Conservation (phyloP, 2,329 filamentous ascomycete genomes). For the Emericellopsis cladophorae region DNA sequence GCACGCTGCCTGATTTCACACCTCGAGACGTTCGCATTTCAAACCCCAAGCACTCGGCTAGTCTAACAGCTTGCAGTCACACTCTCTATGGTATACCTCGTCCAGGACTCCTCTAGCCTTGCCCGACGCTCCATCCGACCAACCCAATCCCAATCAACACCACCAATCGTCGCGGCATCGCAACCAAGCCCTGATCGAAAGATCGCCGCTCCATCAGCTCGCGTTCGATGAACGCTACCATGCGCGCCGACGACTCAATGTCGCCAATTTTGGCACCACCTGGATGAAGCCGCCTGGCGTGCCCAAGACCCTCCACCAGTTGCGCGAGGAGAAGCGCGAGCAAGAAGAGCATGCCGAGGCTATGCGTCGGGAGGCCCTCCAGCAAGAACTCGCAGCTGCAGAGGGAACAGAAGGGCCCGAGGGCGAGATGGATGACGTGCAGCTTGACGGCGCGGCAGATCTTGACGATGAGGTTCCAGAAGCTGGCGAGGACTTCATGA, state of each 20-base stretch:
- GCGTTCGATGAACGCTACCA: constrained; percentile 66
- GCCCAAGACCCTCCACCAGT: constrained; percentile 77
- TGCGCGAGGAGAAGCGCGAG: constrained; percentile 81
- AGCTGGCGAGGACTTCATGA: constrained; percentile 40
- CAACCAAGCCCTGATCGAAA: constrained; percentile 32
- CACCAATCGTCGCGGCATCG: constrained; percentile 20
- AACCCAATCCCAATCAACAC: constrained; percentile 12
- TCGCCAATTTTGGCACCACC: constrained; percentile 73
- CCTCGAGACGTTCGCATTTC: constrained; percentile 51
- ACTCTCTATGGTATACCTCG: constrained; percentile 62
- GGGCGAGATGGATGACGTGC: constrained; percentile 38
- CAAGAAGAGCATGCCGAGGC: constrained; percentile 73
- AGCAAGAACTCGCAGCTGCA: constrained; percentile 62
- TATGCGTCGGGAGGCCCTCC: constrained; percentile 55
- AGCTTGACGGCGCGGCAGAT: constrained; percentile 44
- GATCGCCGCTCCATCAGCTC: constrained; percentile 55
- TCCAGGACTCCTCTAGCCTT: constrained; percentile 35
- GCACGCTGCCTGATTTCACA: constrained; percentile 51
- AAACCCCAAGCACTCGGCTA: not conserved
- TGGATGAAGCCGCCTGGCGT: constrained; percentile 90
- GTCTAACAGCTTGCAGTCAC: constrained; percentile 36
- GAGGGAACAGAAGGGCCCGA: constrained; percentile 32
- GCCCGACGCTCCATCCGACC: constrained; percentile 16
- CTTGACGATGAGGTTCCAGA: constrained; percentile 66
- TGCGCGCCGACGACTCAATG: constrained; percentile 64